Percentiles rank a stretch among this genome's conserved stretches.
These are phyloP conservation scores for Spergularia bocconei DNA, from an alignment of 148 eudicot genomes.

Conservation along the genomic window DNA sequence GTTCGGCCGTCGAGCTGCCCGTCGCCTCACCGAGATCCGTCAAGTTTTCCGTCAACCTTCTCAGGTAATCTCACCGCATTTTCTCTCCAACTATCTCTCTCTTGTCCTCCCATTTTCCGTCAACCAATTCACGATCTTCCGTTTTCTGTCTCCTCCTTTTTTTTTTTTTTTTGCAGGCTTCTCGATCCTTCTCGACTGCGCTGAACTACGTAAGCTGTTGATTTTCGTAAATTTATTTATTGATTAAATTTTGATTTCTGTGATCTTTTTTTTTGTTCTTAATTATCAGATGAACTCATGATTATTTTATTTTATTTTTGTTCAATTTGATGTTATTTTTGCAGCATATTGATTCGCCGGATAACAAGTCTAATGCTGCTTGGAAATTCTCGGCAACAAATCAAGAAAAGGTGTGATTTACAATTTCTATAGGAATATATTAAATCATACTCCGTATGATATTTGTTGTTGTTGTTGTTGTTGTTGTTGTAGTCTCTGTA, in stretches of 20 bases:
- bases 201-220: slow-evolving; percentile 75
- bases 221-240: not conserved
- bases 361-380: slow-evolving; percentile 67
- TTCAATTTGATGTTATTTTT: not conserved
- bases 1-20: slow-evolving; percentile 67
- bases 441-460: too few relatives aligned
- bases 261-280: not conserved
- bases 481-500: not conserved
- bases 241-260: not conserved
- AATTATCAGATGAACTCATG: not conserved
- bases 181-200: slow-evolving; percentile 83
- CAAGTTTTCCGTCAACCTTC: slow-evolving; percentile 50
- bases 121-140: not conserved
- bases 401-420: slow-evolving; percentile 53
- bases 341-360: slow-evolving; percentile 88
- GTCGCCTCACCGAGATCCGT: slow-evolving; percentile 71
- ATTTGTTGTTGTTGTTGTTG: not conserved
- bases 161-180: slow-evolving; percentile 39
- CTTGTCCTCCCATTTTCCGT: slow-evolving; percentile 1
- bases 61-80: slow-evolving; percentile 40
- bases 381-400: slow-evolving; percentile 75
- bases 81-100: not conserved
- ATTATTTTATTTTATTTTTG: not conserved
- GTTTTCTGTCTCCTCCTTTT: not conserved
- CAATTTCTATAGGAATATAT: not conserved